Percentiles rank a stretch among this genome's conserved stretches.
Conservation (phyloP, 1,284 basidiomycete genomes). For the Trametes hirsuta region DNA sequence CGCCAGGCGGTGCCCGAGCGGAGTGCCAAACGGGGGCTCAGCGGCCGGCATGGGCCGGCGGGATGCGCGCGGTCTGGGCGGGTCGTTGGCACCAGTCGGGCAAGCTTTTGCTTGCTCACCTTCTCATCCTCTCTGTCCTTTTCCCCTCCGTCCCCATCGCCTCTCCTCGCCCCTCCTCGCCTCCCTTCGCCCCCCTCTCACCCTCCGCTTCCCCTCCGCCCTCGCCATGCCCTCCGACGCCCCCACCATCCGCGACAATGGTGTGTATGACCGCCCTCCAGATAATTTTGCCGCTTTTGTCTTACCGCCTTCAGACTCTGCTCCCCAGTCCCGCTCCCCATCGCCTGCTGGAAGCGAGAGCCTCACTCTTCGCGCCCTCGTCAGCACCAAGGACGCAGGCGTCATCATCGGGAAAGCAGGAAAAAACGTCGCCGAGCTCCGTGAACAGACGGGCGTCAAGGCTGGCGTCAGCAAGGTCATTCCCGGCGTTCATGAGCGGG, state of each 20-base stretch:
- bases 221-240: slow-evolving; percentile 66
- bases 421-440: slow-evolving; percentile 95
- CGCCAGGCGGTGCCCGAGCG: neutral
- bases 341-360: slow-evolving; percentile 65
- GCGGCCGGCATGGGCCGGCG: slow-evolving; percentile 21
- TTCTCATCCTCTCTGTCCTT: slow-evolving; percentile 40
- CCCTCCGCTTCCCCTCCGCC: slow-evolving; percentile 35
- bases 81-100: slow-evolving; percentile 19
- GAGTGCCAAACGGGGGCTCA: slow-evolving; percentile 11
- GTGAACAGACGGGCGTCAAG: slow-evolving; percentile 95
- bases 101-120: slow-evolving; percentile 31
- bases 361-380: slow-evolving; percentile 90
- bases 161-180: slow-evolving; percentile 29
- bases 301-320: slow-evolving; percentile 34
- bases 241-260: slow-evolving; percentile 52
- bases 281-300: slow-evolving; percentile 13
- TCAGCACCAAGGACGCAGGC: slow-evolving; percentile 95
- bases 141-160: slow-evolving; percentile 29
- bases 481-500: slow-evolving; percentile 95
- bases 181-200: slow-evolving; percentile 29
- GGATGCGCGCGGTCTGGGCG: slow-evolving; percentile 21
- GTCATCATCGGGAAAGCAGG: slow-evolving; percentile 97
- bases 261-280: slow-evolving; percentile 35
- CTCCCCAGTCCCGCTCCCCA: slow-evolving; percentile 68
- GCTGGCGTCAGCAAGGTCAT: slow-evolving; percentile 99